A percentile compares a stretch with the other conserved stretches of the same genome.
phyloP scores from a whole-genome alignment of 768 basidiomycete species.

The Holtermannia corniformis region DNA sequence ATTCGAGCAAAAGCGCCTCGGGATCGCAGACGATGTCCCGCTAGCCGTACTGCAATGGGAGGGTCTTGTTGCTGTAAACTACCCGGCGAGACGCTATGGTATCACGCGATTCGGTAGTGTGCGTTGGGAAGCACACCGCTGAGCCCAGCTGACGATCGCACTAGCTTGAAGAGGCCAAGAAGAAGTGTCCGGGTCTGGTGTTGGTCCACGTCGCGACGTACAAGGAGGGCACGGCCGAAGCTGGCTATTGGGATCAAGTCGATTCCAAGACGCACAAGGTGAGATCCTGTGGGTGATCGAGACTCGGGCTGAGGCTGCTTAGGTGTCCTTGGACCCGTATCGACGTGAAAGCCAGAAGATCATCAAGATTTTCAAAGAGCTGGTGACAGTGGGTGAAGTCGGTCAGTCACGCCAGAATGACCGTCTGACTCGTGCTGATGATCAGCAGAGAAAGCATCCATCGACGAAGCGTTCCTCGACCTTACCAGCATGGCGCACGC shows the following conservation, averaged over 20 bases:
- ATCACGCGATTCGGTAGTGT: conserved; percentile 84
- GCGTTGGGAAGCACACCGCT: not conserved
- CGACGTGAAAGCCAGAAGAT: conserved; percentile 84
- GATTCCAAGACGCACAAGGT: conserved; percentile 90
- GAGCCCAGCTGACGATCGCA: too few relatives aligned
- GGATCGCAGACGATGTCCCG: conserved; percentile 45
- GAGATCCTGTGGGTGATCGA: too few relatives aligned
- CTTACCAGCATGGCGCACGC: conserved; percentile 73
- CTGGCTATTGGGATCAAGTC: conserved; percentile 84
- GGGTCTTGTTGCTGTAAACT: conserved; percentile 80
- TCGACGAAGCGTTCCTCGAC: conserved; percentile 95
- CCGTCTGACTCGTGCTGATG: not conserved
- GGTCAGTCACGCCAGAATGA: conserved; percentile 49
- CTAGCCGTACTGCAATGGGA: conserved; percentile 35
- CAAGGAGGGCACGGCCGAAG: conserved; percentile 52
- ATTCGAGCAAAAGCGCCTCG: conserved; percentile 75
- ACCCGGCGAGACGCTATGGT: conserved; percentile 82
- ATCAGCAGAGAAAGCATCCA: conserved; percentile 82
- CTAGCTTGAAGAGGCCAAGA: conserved; percentile 61
- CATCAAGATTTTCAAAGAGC: conserved; percentile 67
- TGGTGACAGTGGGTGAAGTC: conserved; percentile 67
- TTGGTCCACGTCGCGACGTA: conserved; percentile 94
- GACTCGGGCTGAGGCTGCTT: conserved; percentile 2
- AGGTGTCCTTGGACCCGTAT: conserved; percentile 91
- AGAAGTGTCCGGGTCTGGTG: conserved; percentile 71